Evolutionary conservation across 148 eudicot species (phyloP).

Genomic region (Rhododendron vialii): DNA sequence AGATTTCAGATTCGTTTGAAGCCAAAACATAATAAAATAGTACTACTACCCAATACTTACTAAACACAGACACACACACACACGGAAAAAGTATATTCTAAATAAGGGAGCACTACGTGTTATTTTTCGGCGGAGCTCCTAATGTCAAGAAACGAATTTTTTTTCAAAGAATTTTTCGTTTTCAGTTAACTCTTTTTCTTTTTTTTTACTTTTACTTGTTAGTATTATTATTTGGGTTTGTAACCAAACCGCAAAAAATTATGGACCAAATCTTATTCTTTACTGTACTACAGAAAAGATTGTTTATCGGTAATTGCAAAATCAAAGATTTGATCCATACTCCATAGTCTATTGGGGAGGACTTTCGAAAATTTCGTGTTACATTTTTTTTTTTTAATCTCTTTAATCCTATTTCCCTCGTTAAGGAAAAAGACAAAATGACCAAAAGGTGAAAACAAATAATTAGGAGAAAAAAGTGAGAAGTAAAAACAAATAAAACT

Average conservation of each 20-base stretch:
- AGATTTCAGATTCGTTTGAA: neutral
- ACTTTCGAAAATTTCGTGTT: too few relatives aligned
- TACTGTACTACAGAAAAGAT: neutral
- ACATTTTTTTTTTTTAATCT: too few relatives aligned
- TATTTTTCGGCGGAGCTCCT: neutral
- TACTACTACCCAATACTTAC: neutral
- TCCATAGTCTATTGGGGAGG: too few relatives aligned
- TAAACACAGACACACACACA: neutral
- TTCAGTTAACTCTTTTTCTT: neutral
- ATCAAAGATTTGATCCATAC: neutral
- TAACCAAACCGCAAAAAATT: neutral
- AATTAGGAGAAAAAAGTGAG: too few relatives aligned
- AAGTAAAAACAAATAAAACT: too few relatives aligned
- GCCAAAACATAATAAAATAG: neutral
- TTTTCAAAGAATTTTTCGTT: neutral
- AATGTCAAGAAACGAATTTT: neutral
- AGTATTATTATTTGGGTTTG: neutral
- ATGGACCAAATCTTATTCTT: neutral
- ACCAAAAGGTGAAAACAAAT: too few relatives aligned
- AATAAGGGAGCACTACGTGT: neutral
- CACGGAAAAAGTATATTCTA: too few relatives aligned
- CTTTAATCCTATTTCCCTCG: too few relatives aligned
- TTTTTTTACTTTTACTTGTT: too few relatives aligned
- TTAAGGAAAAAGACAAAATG: neutral
- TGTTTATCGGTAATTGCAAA: too few relatives aligned